Base-by-base conservation (phyloP, 2,329 filamentous ascomycete genomes). In the Venturia asperata region DNA sequence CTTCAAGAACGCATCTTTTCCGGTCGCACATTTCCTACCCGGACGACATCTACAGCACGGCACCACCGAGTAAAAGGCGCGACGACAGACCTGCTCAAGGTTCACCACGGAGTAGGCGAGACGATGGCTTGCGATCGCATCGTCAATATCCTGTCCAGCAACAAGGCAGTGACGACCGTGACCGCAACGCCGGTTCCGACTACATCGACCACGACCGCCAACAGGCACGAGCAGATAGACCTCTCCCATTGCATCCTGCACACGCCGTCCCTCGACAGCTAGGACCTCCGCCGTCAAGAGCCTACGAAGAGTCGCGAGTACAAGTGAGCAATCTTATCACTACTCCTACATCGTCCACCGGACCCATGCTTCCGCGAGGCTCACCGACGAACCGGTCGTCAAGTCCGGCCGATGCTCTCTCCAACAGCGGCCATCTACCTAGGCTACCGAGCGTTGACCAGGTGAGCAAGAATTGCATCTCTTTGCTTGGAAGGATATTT, bases 121-220 rank as follows among this genome's bases (percentile, higher is more conserved):
- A 61, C 30, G 56, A 61, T 11, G 24, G 21, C 13, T 13, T 11
- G 30, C 34, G n/a, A 41, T 61, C 56, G 56, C 56, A 21, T 19
- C 56, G 56, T 61, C 56, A 41, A 13, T 61, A 41, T 41, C 37
- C 56, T 61, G 56, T 43, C 41, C 56, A 61, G 17, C 56, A 61
- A 5, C 56, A 61, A 9, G 60, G 30, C 52, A 58, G 17, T 34
- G 30, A 58, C 27, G 19, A 34, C 30, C 5, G 5, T n/a, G 52
- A 58, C 21, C 15, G 10, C 30, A 21, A 4, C 17, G 30, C 52
- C 1, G 19, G 30, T 58, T 30, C 15, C 52, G 27, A 15, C 15
- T 19, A 15, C 30, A 58, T 37, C 17, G 52, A 34, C 4, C 17
- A 11, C 27, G 27, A 27, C 52, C n/a, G 47, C 1, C 17, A 13